phyloP scores from a whole-genome alignment of 2,329 filamentous ascomycete genomes.

The Calonectria pteridis region DNA sequence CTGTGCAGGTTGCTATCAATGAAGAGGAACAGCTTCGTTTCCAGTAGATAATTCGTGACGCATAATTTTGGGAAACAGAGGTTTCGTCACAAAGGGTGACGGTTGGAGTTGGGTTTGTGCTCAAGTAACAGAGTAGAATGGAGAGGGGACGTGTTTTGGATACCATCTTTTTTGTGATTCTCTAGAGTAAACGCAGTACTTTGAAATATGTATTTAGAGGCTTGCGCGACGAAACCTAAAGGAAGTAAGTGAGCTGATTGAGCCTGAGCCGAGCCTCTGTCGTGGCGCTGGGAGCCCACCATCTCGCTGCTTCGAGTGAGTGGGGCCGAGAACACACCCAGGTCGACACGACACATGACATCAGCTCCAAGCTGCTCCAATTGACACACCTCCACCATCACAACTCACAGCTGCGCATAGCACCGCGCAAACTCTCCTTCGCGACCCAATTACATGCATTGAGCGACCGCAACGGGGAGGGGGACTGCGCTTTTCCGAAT shows the following conservation, averaged over 20 bases:
- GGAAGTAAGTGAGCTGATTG: background rate
- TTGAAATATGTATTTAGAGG: background rate
- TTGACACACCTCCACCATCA: slow-evolving; percentile 11
- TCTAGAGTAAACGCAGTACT: background rate
- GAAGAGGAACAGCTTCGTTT: slow-evolving; percentile 48
- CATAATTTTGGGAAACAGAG: background rate
- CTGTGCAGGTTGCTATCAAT: slow-evolving; percentile 35
- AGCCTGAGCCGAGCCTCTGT: slow-evolving; percentile 6
- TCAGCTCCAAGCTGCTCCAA: slow-evolving; percentile 23
- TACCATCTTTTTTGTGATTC: background rate
- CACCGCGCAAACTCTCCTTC: background rate
- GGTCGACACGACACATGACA: slow-evolving; percentile 32
- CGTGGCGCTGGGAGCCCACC: background rate
- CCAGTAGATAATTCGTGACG: slow-evolving; percentile 17
- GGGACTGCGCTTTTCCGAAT: background rate
- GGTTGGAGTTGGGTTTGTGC: background rate
- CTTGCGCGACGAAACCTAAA: background rate
- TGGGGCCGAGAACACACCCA: slow-evolving; percentile 9
- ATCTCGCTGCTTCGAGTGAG: background rate
- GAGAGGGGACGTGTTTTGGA: background rate
- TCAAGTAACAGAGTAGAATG: background rate
- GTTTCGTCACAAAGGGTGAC: background rate
- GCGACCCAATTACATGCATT: background rate
- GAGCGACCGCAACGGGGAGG: background rate
- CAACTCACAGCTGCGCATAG: background rate